These are phyloP conservation scores for Pestalotiopsis fici DNA, from an alignment of 2,329 filamentous ascomycete genomes.

Conservation along the genomic window DNA sequence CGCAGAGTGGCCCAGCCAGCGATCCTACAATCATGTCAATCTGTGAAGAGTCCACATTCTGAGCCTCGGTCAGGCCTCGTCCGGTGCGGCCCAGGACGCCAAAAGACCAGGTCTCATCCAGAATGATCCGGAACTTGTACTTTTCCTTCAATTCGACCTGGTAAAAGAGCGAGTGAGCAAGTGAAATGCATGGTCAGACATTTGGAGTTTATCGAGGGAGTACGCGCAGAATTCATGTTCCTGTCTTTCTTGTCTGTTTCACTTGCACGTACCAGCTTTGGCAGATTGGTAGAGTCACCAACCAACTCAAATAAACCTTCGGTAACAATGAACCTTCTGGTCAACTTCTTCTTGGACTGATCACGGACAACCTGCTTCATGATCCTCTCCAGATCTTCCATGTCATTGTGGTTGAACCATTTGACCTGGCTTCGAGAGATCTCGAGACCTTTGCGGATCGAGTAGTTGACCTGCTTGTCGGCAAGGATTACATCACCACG, in stretches of 20 bases:
- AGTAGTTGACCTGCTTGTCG: constrained; percentile 89
- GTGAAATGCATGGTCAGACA: constrained; percentile 10
- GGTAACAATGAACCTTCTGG: constrained; percentile 91
- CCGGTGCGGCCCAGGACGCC: constrained; percentile 91
- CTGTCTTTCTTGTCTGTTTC: not conserved
- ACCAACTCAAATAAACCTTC: constrained; percentile 92
- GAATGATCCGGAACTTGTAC: constrained; percentile 97
- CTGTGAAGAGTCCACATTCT: constrained; percentile 90
- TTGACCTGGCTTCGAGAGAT: constrained; percentile 86
- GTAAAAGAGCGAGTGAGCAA: constrained; percentile 12
- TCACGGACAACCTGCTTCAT: constrained; percentile 85
- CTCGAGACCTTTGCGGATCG: constrained; percentile 92
- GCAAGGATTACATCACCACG: constrained; percentile 96
- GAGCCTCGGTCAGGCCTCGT: constrained; percentile 89
- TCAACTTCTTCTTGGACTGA: constrained; percentile 81
- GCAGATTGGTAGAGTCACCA: constrained; percentile 82
- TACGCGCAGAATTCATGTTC: not conserved
- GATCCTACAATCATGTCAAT: constrained; percentile 98
- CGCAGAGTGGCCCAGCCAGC: constrained; percentile 84
- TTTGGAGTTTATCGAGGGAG: not conserved
- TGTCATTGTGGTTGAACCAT: constrained; percentile 96
- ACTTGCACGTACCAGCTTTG: constrained; percentile 68
- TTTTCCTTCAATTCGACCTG: constrained; percentile 89
- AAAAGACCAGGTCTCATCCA: constrained; percentile 98
- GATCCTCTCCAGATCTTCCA: constrained; percentile 87